Percentiles rank a stretch among this genome's conserved stretches.
Conservation (phyloP, 202 grass and related monocot species). For the Musa balbisiana region DNA sequence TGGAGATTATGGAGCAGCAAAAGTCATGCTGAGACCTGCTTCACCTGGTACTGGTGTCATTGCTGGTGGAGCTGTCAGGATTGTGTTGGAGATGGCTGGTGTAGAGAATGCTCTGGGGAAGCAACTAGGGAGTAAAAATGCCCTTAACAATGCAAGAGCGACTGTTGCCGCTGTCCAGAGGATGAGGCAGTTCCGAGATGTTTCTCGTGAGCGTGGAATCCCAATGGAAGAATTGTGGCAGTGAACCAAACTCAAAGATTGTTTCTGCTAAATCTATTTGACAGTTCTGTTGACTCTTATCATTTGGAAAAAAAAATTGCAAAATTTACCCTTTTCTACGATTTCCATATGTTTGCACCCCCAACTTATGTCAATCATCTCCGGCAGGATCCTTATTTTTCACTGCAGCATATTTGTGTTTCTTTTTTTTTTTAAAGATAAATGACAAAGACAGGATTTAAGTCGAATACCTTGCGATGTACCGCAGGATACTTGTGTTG, state of each 20-base stretch:
- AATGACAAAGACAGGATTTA: too few relatives aligned
- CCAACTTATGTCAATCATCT: too few relatives aligned
- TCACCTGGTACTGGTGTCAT: constrained; percentile 83
- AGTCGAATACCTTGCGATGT: too few relatives aligned
- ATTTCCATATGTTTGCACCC: too few relatives aligned
- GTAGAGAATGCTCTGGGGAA: constrained; percentile 88
- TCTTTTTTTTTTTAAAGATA: too few relatives aligned
- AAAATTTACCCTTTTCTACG: too few relatives aligned
- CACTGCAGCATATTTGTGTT: too few relatives aligned
- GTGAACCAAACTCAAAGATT: constrained; percentile 15
- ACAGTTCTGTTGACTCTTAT: too few relatives aligned
- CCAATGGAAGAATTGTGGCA: constrained; percentile 87
- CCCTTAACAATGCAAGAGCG: constrained; percentile 83
- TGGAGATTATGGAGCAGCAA: constrained; percentile 77
- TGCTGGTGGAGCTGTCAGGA: constrained; percentile 71
- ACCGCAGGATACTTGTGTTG: too few relatives aligned
- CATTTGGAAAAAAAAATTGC: too few relatives aligned
- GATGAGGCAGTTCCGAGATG: constrained; percentile 67
- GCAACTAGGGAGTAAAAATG: constrained; percentile 72
- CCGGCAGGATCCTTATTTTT: too few relatives aligned
- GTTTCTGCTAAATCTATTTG: too few relatives aligned
- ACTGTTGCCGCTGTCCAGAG: constrained; percentile 62
- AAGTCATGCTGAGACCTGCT: constrained; percentile 86
- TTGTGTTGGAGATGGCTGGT: constrained; percentile 80
- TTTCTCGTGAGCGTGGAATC: constrained; percentile 56